A percentile compares a stretch with the other conserved stretches of the same genome.
These are phyloP conservation scores for Aureobasidium sp. DNA, from an alignment of 2,329 filamentous ascomycete genomes.

Conservation along the genomic window DNA sequence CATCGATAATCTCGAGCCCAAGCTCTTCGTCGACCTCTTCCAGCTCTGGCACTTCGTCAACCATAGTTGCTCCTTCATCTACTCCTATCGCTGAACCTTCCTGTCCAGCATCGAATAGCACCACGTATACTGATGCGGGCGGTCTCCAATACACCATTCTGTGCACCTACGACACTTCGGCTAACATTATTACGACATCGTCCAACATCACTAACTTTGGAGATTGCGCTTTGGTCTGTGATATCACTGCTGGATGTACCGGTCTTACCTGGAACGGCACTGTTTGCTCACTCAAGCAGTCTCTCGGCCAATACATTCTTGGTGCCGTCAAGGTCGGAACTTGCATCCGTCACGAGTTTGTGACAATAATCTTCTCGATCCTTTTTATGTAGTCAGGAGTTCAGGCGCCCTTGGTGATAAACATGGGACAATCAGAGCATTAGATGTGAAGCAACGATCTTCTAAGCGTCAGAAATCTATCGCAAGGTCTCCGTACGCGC, in stretches of 20 bases:
- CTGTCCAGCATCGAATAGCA: slow-evolving; percentile 21
- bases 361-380: not conserved
- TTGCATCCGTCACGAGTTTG: too few relatives aligned
- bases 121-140: slow-evolving; percentile 17
- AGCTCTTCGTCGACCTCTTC: not conserved
- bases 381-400: not conserved
- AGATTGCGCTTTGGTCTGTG: not conserved
- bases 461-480: not conserved
- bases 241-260: not conserved
- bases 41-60: not conserved
- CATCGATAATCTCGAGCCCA: not conserved
- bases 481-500: not conserved
- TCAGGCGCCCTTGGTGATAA: not conserved
- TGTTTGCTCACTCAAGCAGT: slow-evolving; percentile 2
- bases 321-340: not conserved
- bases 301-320: slow-evolving; percentile 1
- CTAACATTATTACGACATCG: not conserved
- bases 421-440: not conserved
- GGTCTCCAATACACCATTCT: not conserved
- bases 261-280: slow-evolving; percentile 1
- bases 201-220: not conserved
- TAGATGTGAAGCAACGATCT: not conserved
- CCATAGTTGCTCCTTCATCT: not conserved
- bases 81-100: not conserved
- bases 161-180: not conserved